Percentiles rank a stretch among this genome's conserved stretches.
phyloP scores from a whole-genome alignment of 2,329 filamentous ascomycete genomes.

The Exophiala viscosa region DNA sequence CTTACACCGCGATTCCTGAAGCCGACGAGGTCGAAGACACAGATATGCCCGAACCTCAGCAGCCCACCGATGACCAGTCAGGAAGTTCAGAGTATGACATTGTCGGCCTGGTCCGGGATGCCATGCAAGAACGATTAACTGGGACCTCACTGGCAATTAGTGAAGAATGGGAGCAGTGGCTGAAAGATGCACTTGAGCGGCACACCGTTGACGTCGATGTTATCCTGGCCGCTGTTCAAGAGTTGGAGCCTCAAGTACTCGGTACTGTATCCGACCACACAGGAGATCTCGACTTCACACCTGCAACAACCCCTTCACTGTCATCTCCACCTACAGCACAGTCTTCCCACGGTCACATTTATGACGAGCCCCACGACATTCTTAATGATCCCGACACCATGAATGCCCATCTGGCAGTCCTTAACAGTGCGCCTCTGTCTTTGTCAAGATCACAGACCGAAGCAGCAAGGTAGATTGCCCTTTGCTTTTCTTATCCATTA shows the following conservation, averaged over 20 bases:
- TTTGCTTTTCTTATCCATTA: background rate
- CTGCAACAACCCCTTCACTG: background rate
- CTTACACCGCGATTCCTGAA: constrained; percentile 2
- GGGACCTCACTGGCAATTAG: constrained; percentile 9
- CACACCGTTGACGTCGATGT: constrained; percentile 21
- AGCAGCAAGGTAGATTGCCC: constrained; percentile 14
- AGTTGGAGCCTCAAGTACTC: constrained; percentile 5
- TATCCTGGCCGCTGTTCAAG: constrained; percentile 12
- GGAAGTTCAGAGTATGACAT: constrained; percentile 5
- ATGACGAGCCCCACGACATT: constrained; percentile 5
- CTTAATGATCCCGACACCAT: constrained; percentile 16
- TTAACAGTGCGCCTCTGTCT: constrained; percentile 12
- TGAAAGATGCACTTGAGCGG: constrained; percentile 53
- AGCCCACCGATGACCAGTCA: background rate
- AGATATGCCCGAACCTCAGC: constrained; percentile 34
- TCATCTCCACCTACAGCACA: constrained; percentile 3
- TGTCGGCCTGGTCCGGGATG: constrained; percentile 10
- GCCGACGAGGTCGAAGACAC: constrained; percentile 31
- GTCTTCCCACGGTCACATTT: background rate
- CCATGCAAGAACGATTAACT: constrained; percentile 13
- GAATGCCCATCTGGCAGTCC: constrained; percentile 10
- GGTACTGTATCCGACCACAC: background rate
- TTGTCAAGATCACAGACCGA: constrained; percentile 20
- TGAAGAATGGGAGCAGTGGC: constrained; percentile 52
- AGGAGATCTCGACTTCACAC: background rate